Evolutionary conservation across 140 eudicot genomes (phyloP).

Genomic region (Flaveria floridana): DNA sequence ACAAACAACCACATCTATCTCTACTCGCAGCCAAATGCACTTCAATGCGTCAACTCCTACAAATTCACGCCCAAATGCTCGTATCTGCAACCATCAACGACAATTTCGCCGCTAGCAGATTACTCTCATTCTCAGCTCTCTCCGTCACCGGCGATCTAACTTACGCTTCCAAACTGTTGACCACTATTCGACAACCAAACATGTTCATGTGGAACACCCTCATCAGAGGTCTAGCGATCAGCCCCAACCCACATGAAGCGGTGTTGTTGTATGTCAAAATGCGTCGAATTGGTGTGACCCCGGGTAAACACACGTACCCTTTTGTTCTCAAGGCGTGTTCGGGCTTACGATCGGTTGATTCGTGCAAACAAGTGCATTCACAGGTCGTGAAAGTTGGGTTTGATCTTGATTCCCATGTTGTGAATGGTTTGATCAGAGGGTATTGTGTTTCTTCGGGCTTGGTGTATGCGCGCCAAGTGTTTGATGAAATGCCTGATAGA

Average conservation of each 20-base stretch:
- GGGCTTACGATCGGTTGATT: constrained; percentile 25
- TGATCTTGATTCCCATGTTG: constrained; percentile 65
- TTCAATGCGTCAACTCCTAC: constrained; percentile 66
- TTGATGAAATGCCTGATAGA: constrained; percentile 54
- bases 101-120: constrained; percentile 77
- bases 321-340: constrained; percentile 75
- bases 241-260: constrained; percentile 46
- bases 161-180: constrained; percentile 57
- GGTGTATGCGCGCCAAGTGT: constrained; percentile 59
- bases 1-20: constrained; percentile 43
- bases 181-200: constrained; percentile 45
- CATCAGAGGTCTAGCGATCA: constrained; percentile 64
- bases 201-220: constrained; percentile 89
- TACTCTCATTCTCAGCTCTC: constrained; percentile 68
- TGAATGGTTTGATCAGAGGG: constrained; percentile 54
- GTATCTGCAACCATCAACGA: constrained; percentile 71
- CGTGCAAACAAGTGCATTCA: constrained; percentile 58
- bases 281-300: constrained; percentile 50
- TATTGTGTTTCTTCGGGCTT: constrained; percentile 48
- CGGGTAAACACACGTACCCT: constrained; percentile 77
- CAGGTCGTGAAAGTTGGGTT: constrained; percentile 56
- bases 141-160: constrained; percentile 51
- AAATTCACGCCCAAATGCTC: constrained; percentile 85
- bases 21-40: constrained; percentile 69
- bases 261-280: constrained; percentile 46